Evolutionary conservation across 202 grass and related monocot species (phyloP).

Genomic region (Hordeum pubiflorum): DNA sequence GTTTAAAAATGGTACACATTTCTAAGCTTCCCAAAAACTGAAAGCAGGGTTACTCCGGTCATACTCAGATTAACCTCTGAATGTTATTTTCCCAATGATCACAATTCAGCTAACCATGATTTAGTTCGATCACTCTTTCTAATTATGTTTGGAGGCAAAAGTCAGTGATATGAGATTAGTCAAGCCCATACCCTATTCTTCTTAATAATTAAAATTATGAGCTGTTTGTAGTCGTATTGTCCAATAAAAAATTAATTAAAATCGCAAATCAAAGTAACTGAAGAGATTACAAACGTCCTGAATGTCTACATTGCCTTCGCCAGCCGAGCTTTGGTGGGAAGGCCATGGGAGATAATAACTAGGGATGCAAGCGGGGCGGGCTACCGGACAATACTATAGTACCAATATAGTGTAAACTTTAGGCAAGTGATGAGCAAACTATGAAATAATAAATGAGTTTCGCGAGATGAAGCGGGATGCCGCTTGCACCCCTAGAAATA

Average conservation of each 20-base stretch:
- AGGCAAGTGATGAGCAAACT: too few species aligned
- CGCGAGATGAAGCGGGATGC: too few species aligned
- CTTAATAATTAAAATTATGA: not conserved
- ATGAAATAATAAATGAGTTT: too few species aligned
- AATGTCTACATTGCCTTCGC: not conserved
- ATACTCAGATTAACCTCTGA: not conserved
- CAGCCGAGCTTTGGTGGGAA: not conserved
- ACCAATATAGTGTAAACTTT: too few species aligned
- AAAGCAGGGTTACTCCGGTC: not conserved
- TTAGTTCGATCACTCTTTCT: not conserved
- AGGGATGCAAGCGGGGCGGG: too few species aligned
- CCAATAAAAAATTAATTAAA: not conserved
- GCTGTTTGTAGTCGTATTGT: not conserved
- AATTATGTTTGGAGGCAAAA: not conserved
- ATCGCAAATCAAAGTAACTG: not conserved
- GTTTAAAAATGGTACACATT: not conserved
- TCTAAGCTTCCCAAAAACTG: conserved; percentile 16
- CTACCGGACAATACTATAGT: too few species aligned
- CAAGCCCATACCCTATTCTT: not conserved
- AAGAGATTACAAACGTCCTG: not conserved
- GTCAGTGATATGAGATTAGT: not conserved
- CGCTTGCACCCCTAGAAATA: too few species aligned
- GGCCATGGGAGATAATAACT: not conserved
- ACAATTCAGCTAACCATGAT: not conserved
- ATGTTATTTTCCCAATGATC: not conserved